Conservation (phyloP, 2,329 filamentous ascomycete species). For the Fusarium agapanthi region DNA sequence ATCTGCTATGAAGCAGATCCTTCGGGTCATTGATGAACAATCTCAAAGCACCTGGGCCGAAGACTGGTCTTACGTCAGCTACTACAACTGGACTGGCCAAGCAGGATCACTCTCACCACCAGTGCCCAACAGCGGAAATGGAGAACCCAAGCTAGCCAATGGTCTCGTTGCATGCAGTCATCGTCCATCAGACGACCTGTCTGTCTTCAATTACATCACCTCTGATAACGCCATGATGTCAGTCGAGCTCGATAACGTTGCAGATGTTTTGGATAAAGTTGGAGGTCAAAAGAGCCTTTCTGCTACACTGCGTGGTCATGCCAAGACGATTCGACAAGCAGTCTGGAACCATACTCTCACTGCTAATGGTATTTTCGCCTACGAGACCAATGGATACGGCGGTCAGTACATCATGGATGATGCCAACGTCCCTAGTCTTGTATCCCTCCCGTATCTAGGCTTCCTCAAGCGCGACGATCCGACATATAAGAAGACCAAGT, state of each 20-base stretch:
- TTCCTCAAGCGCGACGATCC: conserved; percentile 8
- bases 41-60: conserved; percentile 23
- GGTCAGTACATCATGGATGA: conserved; percentile 31
- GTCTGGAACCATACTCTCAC: conserved; percentile 17
- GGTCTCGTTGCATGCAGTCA: conserved; percentile 15
- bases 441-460: conserved; percentile 8
- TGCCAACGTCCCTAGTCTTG: conserved; percentile 14
- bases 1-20: conserved; percentile 9
- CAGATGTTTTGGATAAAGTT: not conserved
- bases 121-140: conserved; percentile 15
- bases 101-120: conserved; percentile 14
- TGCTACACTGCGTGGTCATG: not conserved
- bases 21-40: conserved; percentile 9
- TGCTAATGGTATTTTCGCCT: conserved; percentile 8
- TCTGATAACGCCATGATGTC: conserved; percentile 28
- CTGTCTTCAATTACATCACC: conserved; percentile 21
- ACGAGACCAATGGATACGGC: conserved; percentile 19
- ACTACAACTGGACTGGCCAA: conserved; percentile 23
- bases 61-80: conserved; percentile 16
- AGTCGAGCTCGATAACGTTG: conserved; percentile 11
- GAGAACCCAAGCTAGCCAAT: conserved; percentile 13
- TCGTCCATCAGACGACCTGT: conserved; percentile 13
- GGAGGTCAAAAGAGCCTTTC: not conserved
- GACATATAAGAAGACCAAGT: conserved; percentile 13
- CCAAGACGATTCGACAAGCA: not conserved